These are phyloP conservation scores for Lepiota brunneoincarnata DNA, from an alignment of 768 basidiomycete genomes.

Conservation along the genomic window DNA sequence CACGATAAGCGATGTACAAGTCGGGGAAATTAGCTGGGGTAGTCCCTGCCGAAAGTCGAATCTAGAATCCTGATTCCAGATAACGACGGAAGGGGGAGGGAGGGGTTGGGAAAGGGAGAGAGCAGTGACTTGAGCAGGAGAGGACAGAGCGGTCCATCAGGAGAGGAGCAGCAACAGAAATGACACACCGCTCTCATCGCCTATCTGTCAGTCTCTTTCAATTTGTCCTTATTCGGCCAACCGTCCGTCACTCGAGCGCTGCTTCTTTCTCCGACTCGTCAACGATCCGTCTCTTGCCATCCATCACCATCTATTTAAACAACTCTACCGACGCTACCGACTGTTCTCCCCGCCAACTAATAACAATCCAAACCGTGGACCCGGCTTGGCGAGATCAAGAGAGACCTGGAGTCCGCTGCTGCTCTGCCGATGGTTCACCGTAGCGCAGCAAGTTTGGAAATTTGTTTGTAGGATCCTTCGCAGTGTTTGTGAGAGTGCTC, in stretches of 20 bases:
- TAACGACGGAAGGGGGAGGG: neutral
- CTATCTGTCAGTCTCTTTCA: slow-evolving; percentile 9
- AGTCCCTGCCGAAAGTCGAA: neutral
- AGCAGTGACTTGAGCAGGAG: too few species aligned
- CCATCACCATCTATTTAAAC: slow-evolving; percentile 1
- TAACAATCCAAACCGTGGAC: slow-evolving; percentile 72
- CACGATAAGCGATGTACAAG: neutral
- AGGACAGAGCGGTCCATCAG: slow-evolving; percentile 4
- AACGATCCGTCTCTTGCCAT: neutral
- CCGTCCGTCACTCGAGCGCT: neutral
- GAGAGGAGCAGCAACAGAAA: neutral
- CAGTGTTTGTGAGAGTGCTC: slow-evolving; percentile 46
- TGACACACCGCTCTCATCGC: slow-evolving; percentile 7
- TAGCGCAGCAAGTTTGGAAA: slow-evolving; percentile 40
- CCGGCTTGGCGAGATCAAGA: slow-evolving; percentile 66
- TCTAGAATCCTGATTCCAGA: neutral
- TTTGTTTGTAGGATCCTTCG: slow-evolving; percentile 29
- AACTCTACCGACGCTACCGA: neutral
- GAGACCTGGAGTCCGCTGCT: slow-evolving; percentile 41
- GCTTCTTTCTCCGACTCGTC: neutral
- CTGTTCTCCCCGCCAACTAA: slow-evolving; percentile 48
- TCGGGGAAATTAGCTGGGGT: neutral
- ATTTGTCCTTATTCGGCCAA: slow-evolving; percentile 1
- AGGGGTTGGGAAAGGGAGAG: neutral
- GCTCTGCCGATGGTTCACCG: slow-evolving; percentile 49